phyloP scores from a whole-genome alignment of 805 yeast genomes.

The Candida insectorum region DNA sequence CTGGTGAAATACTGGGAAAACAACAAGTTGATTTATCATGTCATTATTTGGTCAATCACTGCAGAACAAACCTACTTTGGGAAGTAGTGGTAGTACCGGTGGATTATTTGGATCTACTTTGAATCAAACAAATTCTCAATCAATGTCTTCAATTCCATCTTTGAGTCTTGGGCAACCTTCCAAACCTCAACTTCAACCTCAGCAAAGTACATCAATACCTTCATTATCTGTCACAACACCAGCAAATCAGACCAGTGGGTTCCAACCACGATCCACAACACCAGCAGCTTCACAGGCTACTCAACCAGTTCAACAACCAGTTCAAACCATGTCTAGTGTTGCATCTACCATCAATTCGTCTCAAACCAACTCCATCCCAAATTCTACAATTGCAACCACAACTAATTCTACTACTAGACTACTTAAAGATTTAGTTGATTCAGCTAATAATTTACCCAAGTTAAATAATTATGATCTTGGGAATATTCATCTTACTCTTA shows the following conservation, averaged over 20 bases:
- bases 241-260: neutral
- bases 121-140: no score
- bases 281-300: neutral
- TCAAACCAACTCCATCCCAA: neutral
- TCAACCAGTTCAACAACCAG: neutral
- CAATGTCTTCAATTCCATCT: no score
- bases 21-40: no score
- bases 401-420: constrained; percentile 18
- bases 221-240: neutral
- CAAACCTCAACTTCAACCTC: no score
- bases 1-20: no score
- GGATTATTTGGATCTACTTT: constrained; percentile 4
- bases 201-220: neutral
- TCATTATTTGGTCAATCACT: constrained; percentile 11
- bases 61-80: neutral
- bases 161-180: no score
- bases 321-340: neutral
- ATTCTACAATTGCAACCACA: constrained; percentile 2
- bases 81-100: constrained; percentile 1
- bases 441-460: constrained; percentile 72
- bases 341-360: neutral
- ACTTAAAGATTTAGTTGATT: constrained; percentile 71
- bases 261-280: neutral
- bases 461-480: constrained; percentile 62
- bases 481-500: constrained; percentile 72